These are phyloP conservation scores for Pseudogymnoascus sp. DNA, from an alignment of 2,329 filamentous ascomycete genomes.

Conservation along the genomic window DNA sequence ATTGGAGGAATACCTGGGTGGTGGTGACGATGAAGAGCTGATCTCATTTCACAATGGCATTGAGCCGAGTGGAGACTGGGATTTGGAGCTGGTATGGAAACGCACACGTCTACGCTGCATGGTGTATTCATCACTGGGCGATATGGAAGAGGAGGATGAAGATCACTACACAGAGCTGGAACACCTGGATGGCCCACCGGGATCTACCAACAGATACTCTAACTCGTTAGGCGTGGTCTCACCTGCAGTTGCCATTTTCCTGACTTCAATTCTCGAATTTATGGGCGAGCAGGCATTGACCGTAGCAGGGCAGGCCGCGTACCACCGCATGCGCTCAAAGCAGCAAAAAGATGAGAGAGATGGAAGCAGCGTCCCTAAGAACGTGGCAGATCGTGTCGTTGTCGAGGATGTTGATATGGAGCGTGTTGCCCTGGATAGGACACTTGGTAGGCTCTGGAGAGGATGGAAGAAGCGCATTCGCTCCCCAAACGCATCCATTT, in stretches of 20 bases:
- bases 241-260: slow-evolving; percentile 87
- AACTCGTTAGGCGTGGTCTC: slow-evolving; percentile 59
- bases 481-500: slow-evolving; percentile 42
- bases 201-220: slow-evolving; percentile 48
- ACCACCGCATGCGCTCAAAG: slow-evolving; percentile 53
- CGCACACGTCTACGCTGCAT: slow-evolving; percentile 87
- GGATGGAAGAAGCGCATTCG: slow-evolving; percentile 87
- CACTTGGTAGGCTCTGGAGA: slow-evolving; percentile 83
- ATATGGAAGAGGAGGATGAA: slow-evolving; percentile 97
- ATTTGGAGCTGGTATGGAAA: slow-evolving; percentile 91
- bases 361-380: slow-evolving; percentile 36
- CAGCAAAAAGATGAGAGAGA: slow-evolving; percentile 53
- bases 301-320: slow-evolving; percentile 79
- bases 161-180: slow-evolving; percentile 80
- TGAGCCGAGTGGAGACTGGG: slow-evolving; percentile 58
- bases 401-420: slow-evolving; percentile 91
- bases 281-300: slow-evolving; percentile 85
- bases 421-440: slow-evolving; percentile 81
- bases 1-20: slow-evolving; percentile 78
- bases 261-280: slow-evolving; percentile 90
- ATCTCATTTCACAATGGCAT: slow-evolving; percentile 45
- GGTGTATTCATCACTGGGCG: slow-evolving; percentile 94
- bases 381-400: slow-evolving; percentile 58
- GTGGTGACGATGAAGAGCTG: slow-evolving; percentile 65
- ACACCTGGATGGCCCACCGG: slow-evolving; percentile 51